Percentiles rank a stretch among this genome's conserved stretches.
Evolutionary conservation across 768 basidiomycete genomes (phyloP).

Genomic region (Trametes cubensis): DNA sequence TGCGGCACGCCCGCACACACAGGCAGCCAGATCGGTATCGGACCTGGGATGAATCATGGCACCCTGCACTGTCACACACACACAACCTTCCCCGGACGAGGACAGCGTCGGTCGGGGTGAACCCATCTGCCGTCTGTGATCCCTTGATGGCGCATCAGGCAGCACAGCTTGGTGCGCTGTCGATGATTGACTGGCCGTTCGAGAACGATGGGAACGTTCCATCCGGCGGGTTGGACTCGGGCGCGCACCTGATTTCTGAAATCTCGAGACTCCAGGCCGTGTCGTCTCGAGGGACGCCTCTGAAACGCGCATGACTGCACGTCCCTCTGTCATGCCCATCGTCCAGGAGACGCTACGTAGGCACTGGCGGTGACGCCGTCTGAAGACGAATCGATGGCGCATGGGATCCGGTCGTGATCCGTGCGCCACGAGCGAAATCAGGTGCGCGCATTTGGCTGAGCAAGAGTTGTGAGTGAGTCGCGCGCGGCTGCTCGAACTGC

Average conservation of each 20-base stretch:
- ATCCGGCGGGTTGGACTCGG: not conserved
- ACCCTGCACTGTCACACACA: too few relatives aligned
- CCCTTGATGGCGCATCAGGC: constrained; percentile 21
- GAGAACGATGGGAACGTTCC: not conserved
- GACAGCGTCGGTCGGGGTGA: not conserved
- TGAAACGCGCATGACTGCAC: too few relatives aligned
- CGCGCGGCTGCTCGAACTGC: too few relatives aligned
- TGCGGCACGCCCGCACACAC: not conserved
- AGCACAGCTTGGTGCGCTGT: constrained; percentile 10
- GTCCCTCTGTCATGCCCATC: not conserved
- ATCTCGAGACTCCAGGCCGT: too few relatives aligned
- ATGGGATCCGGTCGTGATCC: constrained; percentile 1
- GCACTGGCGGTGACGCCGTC: not conserved
- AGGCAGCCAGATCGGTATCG: too few relatives aligned
- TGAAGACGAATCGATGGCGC: too few relatives aligned
- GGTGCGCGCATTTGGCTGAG: too few relatives aligned
- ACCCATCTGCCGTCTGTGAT: not conserved
- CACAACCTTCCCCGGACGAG: too few relatives aligned
- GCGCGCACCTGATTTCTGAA: not conserved
- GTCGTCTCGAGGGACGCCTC: too few relatives aligned
- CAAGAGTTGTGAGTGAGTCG: too few relatives aligned
- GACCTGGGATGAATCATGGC: too few relatives aligned
- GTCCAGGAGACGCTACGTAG: not conserved
- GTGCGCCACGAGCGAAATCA: not conserved
- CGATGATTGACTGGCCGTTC: not conserved